Conservation (phyloP, 192 early-diverging fungal species). For the Linderina pennispora region DNA sequence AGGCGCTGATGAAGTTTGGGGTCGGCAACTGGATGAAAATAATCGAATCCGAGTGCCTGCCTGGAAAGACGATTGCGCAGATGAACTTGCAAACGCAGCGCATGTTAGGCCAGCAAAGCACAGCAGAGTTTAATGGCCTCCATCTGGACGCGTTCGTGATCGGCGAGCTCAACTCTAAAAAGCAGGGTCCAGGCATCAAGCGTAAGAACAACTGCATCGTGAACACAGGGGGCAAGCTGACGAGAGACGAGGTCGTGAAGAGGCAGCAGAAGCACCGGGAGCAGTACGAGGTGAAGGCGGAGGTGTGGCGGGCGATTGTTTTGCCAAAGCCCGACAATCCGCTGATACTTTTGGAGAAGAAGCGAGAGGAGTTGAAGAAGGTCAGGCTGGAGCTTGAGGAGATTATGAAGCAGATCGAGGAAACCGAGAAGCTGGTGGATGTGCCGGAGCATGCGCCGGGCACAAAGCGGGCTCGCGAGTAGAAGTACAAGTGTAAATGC, state of each 20-base stretch:
- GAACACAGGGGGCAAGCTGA: slow-evolving; percentile 77
- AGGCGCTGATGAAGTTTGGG: slow-evolving; percentile 83
- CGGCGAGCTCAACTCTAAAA: slow-evolving; percentile 79
- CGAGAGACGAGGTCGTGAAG: slow-evolving; percentile 67
- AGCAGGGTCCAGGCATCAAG: slow-evolving; percentile 74
- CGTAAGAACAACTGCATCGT: slow-evolving; percentile 95
- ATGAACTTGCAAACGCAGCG: slow-evolving; percentile 95
- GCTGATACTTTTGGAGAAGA: slow-evolving; percentile 53
- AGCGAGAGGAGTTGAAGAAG: slow-evolving; percentile 53
- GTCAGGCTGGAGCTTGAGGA: slow-evolving; percentile 55
- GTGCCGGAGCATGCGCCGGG: background rate
- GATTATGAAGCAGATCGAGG: slow-evolving; percentile 53
- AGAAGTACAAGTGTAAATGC: background rate
- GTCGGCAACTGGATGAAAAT: slow-evolving; percentile 97
- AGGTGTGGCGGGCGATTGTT: slow-evolving; percentile 65
- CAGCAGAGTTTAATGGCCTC: slow-evolving; percentile 88
- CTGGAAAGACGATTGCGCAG: slow-evolving; percentile 96
- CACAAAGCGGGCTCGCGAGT: slow-evolving; percentile 37
- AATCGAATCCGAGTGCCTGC: slow-evolving; percentile 80
- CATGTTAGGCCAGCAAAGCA: slow-evolving; percentile 93
- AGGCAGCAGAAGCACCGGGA: slow-evolving; percentile 69
- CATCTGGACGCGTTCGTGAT: slow-evolving; percentile 86
- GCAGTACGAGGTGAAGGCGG: slow-evolving; percentile 64
- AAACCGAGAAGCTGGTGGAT: slow-evolving; percentile 1
- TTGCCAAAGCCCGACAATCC: slow-evolving; percentile 68